Evolutionary conservation across 169 alveolate genomes (phyloP), one percentile per base, ranked within the genome.

Genomic region (Plasmodium relictum): DNA sequence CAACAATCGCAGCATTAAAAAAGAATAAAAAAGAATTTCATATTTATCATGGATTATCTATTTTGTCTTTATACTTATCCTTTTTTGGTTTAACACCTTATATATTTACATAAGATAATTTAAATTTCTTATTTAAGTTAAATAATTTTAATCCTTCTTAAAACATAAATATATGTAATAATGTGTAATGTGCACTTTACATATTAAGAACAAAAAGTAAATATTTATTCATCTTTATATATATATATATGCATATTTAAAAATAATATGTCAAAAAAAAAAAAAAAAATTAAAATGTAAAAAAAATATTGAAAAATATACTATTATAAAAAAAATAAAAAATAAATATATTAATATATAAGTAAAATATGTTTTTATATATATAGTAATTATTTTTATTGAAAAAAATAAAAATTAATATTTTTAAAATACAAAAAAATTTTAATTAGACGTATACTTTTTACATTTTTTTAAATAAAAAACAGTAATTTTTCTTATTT

Each of bases 41-140:
- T 37, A 65, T 80, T 12, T 68, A 65, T 59, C 89, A 80, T 66
- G 89, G 89, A 22, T 39, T 80, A 54, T 80, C 89, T 8, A 56
- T 80, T 26, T 39, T 80, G 2, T 50, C 78, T 18, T 44, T 80
- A 41, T 80, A 80, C n/a, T 8, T 68, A 39, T 80, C 89, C 18
- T 80, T 80, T 61, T 44, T 80, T 42, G 89, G 89, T 12, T 58
- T 80, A 56, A 80, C 89, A 2, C 89, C 89, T 8, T 80, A 80
- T 48, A 50, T 80, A n/a, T 80, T 80, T 80, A 80, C 89, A 42
- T 80, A 80, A 66, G 20, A 5, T 7, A n/a, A 52, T 52, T 52
- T 52, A n/a, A 52, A 52, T n/a, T 52, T 7, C 16, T 52, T 52
- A 52, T 52, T 6, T 12, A 52, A 31, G 39, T 39, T 41, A 45